A percentile compares a stretch with the other conserved stretches of the same genome.
Evolutionary conservation across 345 rosid genomes (phyloP).

Genomic region (Clarkia xantiana): DNA sequence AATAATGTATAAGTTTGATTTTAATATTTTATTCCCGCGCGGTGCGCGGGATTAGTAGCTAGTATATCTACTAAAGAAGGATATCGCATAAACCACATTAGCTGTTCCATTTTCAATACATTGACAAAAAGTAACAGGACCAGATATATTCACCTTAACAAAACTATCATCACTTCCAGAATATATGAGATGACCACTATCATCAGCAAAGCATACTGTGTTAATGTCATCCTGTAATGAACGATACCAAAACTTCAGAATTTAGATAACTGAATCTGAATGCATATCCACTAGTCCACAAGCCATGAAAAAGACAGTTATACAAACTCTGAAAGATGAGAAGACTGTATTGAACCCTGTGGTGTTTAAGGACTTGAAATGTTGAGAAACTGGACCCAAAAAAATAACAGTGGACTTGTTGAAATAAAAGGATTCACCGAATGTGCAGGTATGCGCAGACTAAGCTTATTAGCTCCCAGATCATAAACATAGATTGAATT

Average conservation of each 20-base stretch:
- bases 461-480: slow-evolving; percentile 33
- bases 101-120: too few species aligned
- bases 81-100: too few species aligned
- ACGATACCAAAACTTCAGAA: neutral
- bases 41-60: too few species aligned
- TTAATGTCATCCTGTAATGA: slow-evolving; percentile 48
- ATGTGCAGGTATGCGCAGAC: slow-evolving; percentile 42
- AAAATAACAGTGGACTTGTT: neutral
- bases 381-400: neutral
- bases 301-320: neutral
- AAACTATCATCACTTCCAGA: slow-evolving; percentile 57
- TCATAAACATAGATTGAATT: slow-evolving; percentile 41
- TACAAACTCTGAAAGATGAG: too few species aligned
- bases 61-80: too few species aligned
- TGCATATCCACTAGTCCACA: neutral
- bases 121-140: too few species aligned
- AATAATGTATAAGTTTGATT: too few species aligned
- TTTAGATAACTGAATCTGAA: neutral
- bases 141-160: slow-evolving; percentile 32
- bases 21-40: too few species aligned
- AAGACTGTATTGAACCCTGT: too few species aligned
- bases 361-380: neutral
- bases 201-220: slow-evolving; percentile 67
- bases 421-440: slow-evolving; percentile 15
- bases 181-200: slow-evolving; percentile 45